phyloP scores from a whole-genome alignment of 306 rosid species.

The Rubus parviflorus region DNA sequence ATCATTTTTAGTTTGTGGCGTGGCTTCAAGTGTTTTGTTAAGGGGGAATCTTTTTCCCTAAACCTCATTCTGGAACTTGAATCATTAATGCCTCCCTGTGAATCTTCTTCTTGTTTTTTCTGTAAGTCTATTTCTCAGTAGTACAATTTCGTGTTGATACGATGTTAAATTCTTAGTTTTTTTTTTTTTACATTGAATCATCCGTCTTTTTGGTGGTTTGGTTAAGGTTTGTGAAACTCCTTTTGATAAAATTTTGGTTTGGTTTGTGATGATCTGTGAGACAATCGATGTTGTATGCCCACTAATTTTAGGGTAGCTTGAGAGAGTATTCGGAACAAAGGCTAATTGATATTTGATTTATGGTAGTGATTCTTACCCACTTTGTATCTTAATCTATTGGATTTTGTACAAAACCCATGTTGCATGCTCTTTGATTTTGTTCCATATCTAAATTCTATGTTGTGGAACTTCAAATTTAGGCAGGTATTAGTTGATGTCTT shows the following conservation, averaged over 20 bases:
- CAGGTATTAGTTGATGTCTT: background rate
- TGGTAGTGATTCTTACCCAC: background rate
- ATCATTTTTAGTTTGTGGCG: background rate
- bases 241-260: background rate
- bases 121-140: conserved; percentile 6
- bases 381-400: background rate
- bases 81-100: conserved; percentile 3
- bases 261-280: conserved; percentile 6
- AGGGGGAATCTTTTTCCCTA: conserved; percentile 6
- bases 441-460: background rate
- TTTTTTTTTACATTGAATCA: background rate
- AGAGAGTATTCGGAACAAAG: background rate
- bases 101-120: background rate
- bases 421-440: background rate
- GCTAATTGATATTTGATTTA: background rate
- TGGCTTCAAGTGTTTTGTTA: background rate
- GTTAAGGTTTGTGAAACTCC: background rate
- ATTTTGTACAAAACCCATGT: background rate
- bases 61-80: background rate
- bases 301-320: background rate
- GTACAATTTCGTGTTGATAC: background rate
- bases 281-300: background rate
- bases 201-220: background rate
- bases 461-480: background rate
- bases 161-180: background rate